These are phyloP conservation scores for Dactylonectria macrodidyma DNA, from an alignment of 2,329 filamentous ascomycete genomes.

Conservation along the genomic window DNA sequence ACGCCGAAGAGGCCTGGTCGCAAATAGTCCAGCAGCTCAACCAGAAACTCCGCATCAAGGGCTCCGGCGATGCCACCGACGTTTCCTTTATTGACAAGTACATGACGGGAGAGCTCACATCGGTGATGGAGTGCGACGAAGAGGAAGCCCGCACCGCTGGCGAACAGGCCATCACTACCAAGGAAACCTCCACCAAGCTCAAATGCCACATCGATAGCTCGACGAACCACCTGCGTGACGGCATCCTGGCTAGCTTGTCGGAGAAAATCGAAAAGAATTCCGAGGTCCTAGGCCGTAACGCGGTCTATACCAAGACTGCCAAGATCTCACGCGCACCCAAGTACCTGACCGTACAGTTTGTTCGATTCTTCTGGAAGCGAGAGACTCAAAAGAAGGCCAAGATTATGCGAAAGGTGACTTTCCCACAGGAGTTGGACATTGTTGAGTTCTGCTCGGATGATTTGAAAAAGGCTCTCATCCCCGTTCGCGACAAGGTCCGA, in stretches of 20 bases:
- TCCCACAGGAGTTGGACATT: constrained; percentile 92
- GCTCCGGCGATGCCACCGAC: constrained; percentile 63
- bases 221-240: constrained; percentile 93
- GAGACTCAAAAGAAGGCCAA: constrained; percentile 98
- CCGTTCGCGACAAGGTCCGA: constrained; percentile 95
- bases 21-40: constrained; percentile 90
- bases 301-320: constrained; percentile 91
- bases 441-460: constrained; percentile 97
- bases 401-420: constrained; percentile 99
- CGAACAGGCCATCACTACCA: constrained; percentile 77
- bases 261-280: constrained; percentile 95
- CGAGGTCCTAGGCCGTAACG: constrained; percentile 81
- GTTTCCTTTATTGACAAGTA: constrained; percentile 90
- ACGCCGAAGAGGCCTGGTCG: constrained; percentile 98
- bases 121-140: constrained; percentile 87
- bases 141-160: constrained; percentile 80
- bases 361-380: constrained; percentile 98
- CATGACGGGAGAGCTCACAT: constrained; percentile 86
- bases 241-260: constrained; percentile 83
- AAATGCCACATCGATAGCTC: constrained; percentile 93
- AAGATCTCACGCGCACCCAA: constrained; percentile 91
- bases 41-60: constrained; percentile 80
- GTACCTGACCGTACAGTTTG: constrained; percentile 96
- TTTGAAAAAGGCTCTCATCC: constrained; percentile 84
- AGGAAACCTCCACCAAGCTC: constrained; percentile 89